Evolutionary conservation across 306 rosid species (phyloP).

Genomic region (Medicago truncatula): MtrunA17r5.0-ANR NC_053045.1:22751501-22752000

Average conservation of each 20-base stretch:
- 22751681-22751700: no score
- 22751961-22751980: constrained; percentile 89
- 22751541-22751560: no score
- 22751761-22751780: constrained; percentile 25
- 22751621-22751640: no score
- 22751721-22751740: constrained; percentile 34
- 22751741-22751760: constrained; percentile 29
- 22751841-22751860: background rate
- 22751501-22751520: no score
- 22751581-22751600: no score
- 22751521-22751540: no score
- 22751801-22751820: background rate
- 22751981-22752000: constrained; percentile 95
- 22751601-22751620: no score
- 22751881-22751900: background rate
- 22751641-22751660: no score
- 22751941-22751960: constrained; percentile 85
- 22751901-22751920: constrained; percentile 67
- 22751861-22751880: background rate
- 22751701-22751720: background rate
- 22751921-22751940: constrained; percentile 52
- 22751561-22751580: no score
- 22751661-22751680: no score
- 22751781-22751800: background rate
- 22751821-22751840: background rate